Evolutionary conservation across 2,329 filamentous ascomycete genomes (phyloP).

Genomic region (Neoarthrinium moseri): DNA sequence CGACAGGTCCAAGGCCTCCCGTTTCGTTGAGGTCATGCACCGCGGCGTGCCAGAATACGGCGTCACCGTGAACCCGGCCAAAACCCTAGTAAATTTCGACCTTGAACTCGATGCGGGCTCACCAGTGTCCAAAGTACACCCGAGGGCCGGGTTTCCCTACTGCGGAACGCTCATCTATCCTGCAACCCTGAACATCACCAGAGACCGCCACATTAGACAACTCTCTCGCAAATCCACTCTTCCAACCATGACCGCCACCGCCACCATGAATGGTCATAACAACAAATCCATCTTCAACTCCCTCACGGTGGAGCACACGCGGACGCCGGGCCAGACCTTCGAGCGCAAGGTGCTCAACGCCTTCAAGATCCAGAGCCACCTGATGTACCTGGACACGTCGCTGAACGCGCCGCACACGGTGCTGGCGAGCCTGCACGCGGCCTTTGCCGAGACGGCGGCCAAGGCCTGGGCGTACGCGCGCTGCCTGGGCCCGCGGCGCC

Average conservation of each 20-base stretch:
- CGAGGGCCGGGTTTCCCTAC: constrained; percentile 71
- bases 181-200: constrained; percentile 70
- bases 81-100: constrained; percentile 85
- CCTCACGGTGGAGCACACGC: constrained; percentile 75
- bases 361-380: constrained; percentile 82
- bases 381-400: constrained; percentile 77
- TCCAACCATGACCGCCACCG: constrained; percentile 5
- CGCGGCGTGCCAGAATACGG: constrained; percentile 76
- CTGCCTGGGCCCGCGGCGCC: constrained; percentile 55
- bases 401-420: constrained; percentile 73
- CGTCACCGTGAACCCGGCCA: constrained; percentile 70
- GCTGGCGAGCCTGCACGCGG: constrained; percentile 70
- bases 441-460: constrained; percentile 74
- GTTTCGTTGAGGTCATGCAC: constrained; percentile 81
- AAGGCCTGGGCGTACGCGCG: constrained; percentile 66
- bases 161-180: constrained; percentile 81
- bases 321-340: constrained; percentile 73
- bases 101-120: constrained; percentile 55
- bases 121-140: constrained; percentile 49
- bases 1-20: constrained; percentile 61
- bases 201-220: constrained; percentile 53
- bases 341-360: constrained; percentile 73
- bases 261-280: not conserved
- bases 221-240: no score
- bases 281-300: constrained; percentile 60